These are phyloP conservation scores for Phytophthora vignae DNA, from an alignment of 352 stramenopile species.

Conservation along the genomic window DNA sequence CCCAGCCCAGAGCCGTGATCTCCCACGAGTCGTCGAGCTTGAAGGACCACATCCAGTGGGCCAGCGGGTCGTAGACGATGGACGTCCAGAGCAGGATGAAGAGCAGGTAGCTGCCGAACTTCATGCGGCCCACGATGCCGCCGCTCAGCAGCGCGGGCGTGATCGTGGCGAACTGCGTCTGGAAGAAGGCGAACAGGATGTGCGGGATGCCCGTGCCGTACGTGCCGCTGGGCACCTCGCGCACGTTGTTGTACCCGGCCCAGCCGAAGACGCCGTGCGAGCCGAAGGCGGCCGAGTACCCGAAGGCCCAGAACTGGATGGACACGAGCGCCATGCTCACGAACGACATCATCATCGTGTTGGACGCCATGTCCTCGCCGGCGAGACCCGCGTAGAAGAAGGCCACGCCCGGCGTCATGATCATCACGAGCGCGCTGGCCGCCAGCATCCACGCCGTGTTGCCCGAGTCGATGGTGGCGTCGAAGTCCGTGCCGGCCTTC, in stretches of 20 bases:
- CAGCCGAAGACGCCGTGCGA: constrained; percentile 72
- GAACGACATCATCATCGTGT: constrained; percentile 90
- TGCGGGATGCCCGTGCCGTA: constrained; percentile 75
- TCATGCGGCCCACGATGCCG: constrained; percentile 87
- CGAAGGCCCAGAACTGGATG: constrained; percentile 85
- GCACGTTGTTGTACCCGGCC: constrained; percentile 72
- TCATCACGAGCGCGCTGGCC: constrained; percentile 36
- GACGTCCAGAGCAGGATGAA: constrained; percentile 86
- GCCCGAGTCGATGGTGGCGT: constrained; percentile 39
- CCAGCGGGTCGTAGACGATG: constrained; percentile 86
- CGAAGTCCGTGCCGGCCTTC: constrained; percentile 32
- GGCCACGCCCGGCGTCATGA: constrained; percentile 36
- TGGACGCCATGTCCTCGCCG: constrained; percentile 78
- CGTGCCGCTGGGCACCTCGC: constrained; percentile 46
- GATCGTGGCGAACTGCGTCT: constrained; percentile 87
- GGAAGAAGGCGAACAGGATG: constrained; percentile 82
- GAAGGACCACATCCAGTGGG: constrained; percentile 86
- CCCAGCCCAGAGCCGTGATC: constrained; percentile 58
- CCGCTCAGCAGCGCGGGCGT: constrained; percentile 79
- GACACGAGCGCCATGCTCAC: constrained; percentile 79
- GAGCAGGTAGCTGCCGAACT: constrained; percentile 76
- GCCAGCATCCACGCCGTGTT: constrained; percentile 43
- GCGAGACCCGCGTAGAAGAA: constrained; percentile 85
- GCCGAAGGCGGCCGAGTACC: constrained; percentile 79
- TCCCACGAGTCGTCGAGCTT: constrained; percentile 63